phyloP scores from a whole-genome alignment of 495 filamentous ascomycete genomes.

The Margaritispora aquatica region DNA sequence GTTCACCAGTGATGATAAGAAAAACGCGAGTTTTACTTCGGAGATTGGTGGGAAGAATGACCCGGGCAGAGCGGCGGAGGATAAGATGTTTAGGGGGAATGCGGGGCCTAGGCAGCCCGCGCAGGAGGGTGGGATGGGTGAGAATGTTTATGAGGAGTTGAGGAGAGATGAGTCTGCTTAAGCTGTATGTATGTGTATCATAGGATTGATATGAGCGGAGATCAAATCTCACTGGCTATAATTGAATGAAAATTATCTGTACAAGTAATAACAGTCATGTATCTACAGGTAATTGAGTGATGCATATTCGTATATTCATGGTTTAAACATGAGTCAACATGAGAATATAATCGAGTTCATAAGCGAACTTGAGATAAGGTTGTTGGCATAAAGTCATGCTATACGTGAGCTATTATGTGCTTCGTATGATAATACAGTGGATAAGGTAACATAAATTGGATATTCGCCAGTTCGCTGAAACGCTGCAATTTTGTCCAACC shows the following conservation, averaged over 20 bases:
- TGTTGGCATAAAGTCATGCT: no score
- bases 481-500: background rate
- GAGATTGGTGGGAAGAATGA: slow-evolving; percentile 57
- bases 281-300: no score
- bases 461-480: background rate
- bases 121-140: slow-evolving; percentile 34
- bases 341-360: no score
- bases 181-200: background rate
- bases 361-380: no score
- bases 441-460: background rate
- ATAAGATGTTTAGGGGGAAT: slow-evolving; percentile 39
- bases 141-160: slow-evolving; percentile 37
- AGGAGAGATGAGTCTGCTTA: slow-evolving; percentile 29
- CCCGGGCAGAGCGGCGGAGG: slow-evolving; percentile 50
- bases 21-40: slow-evolving; percentile 53
- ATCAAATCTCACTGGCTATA: no score
- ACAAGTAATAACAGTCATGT: no score
- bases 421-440: background rate
- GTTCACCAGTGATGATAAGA: slow-evolving; percentile 36
- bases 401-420: no score
- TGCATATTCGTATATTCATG: no score
- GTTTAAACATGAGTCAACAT: no score
- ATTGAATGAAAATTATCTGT: no score
- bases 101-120: slow-evolving; percentile 28
- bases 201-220: no score